phyloP scores from a whole-genome alignment of 176 grass and related monocot species.

The Phoenix dactylifera region DNA sequence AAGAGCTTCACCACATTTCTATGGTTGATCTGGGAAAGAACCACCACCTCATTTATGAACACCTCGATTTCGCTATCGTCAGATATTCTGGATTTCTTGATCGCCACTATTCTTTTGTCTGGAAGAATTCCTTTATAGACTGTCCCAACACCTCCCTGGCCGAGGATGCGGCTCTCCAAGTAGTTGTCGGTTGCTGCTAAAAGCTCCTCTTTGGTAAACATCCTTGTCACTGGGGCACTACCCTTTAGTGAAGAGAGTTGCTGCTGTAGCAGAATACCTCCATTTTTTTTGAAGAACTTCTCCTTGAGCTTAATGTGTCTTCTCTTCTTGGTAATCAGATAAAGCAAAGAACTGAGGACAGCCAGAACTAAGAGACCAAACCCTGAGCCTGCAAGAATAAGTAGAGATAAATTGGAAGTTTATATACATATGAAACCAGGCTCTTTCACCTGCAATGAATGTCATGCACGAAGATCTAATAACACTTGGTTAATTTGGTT shows the following conservation, averaged over 20 bases:
- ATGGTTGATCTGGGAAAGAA: neutral
- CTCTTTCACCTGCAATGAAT: too few species aligned
- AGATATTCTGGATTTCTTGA: neutral
- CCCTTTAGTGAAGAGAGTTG: neutral
- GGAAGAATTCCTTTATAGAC: neutral
- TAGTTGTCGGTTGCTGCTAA: neutral
- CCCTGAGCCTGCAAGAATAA: neutral
- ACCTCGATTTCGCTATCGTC: neutral
- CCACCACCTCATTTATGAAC: neutral
- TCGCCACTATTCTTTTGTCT: neutral
- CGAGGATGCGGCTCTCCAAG: neutral
- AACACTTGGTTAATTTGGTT: too few species aligned
- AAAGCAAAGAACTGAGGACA: neutral
- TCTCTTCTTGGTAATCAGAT: neutral
- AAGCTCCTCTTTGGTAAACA: neutral
- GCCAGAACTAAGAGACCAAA: neutral
- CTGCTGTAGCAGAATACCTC: neutral
- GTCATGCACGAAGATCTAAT: too few species aligned
- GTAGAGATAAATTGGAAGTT: too few species aligned
- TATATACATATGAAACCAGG: too few species aligned
- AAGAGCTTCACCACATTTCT: neutral
- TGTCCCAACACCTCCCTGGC: neutral
- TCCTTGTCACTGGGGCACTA: neutral
- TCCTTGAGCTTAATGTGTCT: neutral
- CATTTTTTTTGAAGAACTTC: constrained; percentile 3